Conservation (phyloP, 148 eudicot species). For the Vaccinium macrocarpon region DNA sequence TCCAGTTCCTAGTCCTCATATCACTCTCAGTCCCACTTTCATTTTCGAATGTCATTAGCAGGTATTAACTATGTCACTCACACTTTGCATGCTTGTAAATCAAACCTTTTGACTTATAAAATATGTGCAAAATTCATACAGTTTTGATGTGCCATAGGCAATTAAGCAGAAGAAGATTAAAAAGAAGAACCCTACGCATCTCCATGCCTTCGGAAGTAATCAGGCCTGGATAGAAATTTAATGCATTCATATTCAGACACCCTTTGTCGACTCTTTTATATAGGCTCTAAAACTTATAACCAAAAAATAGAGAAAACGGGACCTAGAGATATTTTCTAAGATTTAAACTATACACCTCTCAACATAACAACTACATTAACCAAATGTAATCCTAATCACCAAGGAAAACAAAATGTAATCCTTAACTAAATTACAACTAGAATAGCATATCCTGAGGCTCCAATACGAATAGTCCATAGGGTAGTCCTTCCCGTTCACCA, state of each 20-base stretch:
- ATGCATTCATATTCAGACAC: not conserved
- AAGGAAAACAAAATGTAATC: not conserved
- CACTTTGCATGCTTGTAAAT: not conserved
- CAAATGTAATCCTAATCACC: not conserved
- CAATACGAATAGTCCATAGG: not conserved
- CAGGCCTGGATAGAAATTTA: not conserved
- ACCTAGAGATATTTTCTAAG: not conserved
- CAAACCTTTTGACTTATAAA: not conserved
- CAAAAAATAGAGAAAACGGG: not conserved
- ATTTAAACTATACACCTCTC: not conserved
- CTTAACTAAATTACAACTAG: not conserved
- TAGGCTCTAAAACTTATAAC: not conserved
- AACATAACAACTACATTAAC: no score
- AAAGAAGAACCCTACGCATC: not conserved
- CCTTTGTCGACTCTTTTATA: not conserved
- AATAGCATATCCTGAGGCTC: not conserved
- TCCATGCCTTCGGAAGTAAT: not conserved
- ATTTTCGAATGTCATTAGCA: not conserved
- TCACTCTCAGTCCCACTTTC: not conserved
- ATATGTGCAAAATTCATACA: not conserved
- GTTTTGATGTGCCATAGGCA: not conserved
- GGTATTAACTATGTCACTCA: not conserved
- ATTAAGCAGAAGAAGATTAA: not conserved
- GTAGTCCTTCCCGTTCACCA: not conserved
- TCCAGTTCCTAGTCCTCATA: not conserved